Base-by-base conservation (phyloP, 805 yeast species). In the Torulaspora gathmanii region DNA sequence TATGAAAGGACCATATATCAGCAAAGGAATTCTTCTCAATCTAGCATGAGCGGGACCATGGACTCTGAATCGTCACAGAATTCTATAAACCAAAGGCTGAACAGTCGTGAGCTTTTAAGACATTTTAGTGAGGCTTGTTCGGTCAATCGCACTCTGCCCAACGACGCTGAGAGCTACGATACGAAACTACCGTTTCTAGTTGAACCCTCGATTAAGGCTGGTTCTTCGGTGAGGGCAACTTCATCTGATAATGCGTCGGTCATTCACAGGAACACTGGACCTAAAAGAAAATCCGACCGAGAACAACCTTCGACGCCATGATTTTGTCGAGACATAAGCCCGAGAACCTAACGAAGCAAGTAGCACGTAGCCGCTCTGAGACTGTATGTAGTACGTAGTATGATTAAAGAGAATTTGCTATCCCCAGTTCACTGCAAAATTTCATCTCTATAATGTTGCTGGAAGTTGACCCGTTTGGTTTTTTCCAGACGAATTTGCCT, bases 401-500 rank as follows among this genome's bases (percentile, higher is more conserved):
- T 22, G 8, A 22, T 22, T 22, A 6, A 22, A 22, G 8, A 22
- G 8, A 7, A 22, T 22, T 22, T 22, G 8, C 8, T 3, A 7
- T 22, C 25, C 25, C 25, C 25, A 20, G 12, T 26, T 47, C 50
- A 55, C 47, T 60, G 67, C 37, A 87, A 70, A 54, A 86, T 66
- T 59, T 79, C 82, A 61, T 88, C 95, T 61, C 95, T 77, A 72
- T 67, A 87, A 62, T 93, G 95, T 25, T 80, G 78, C 74, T 91
- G 96, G 73, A 80, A 77, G 67, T 91, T 93, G 63, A 81, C 71
- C 61, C 79, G 79, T 64, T 79, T 85, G 12, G 50, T 15, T 45
- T 79, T 77, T 25, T 86, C 85, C 51, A 80, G 70, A 30, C 68
- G 62, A 42, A 71, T 51, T 19, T 65, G 57, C 50, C 63, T 65